Conservation (phyloP, 768 basidiomycete genomes). For the Lactifluus piperatus region DNA sequence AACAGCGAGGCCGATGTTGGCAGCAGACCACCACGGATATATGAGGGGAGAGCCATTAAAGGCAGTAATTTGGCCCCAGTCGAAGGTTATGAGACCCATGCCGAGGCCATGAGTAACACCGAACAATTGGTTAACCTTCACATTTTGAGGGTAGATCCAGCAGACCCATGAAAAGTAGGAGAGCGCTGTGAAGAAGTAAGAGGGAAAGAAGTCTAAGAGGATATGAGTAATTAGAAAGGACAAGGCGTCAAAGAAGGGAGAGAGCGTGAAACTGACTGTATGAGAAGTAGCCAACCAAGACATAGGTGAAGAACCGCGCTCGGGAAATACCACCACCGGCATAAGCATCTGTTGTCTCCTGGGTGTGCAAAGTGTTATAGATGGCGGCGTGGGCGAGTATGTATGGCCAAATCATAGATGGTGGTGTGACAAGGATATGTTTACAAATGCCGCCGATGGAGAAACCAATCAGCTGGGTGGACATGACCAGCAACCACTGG, state of each 20-base stretch:
- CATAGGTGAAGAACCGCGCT: constrained; percentile 42
- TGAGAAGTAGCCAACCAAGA: constrained; percentile 29
- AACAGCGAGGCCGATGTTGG: constrained; percentile 56
- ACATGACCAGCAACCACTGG: constrained; percentile 35
- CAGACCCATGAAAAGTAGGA: constrained; percentile 39
- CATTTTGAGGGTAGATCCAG: constrained; percentile 65
- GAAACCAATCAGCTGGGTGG: constrained; percentile 36
- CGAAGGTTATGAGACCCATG: constrained; percentile 73
- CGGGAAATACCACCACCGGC: constrained; percentile 40
- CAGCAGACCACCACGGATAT: constrained; percentile 79
- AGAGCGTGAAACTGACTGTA: constrained; percentile 49
- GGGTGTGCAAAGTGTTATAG: constrained; percentile 36
- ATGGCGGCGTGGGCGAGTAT: constrained; percentile 37
- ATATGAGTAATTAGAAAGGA: not conserved
- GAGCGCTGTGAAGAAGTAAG: constrained; percentile 23
- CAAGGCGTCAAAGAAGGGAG: constrained; percentile 60
- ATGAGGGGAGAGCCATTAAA: constrained; percentile 66
- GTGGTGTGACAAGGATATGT: constrained; percentile 37
- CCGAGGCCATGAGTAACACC: constrained; percentile 39
- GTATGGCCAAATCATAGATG: constrained; percentile 39
- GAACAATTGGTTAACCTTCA: constrained; percentile 67
- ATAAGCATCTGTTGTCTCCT: constrained; percentile 36
- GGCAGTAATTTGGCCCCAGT: constrained; percentile 66
- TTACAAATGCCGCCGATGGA: constrained; percentile 37
- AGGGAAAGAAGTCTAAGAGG: not conserved